Percentiles rank a stretch among this genome's conserved stretches.
Evolutionary conservation across 805 yeast genomes (phyloP).

Genomic region (Candida insectorum): DNA sequence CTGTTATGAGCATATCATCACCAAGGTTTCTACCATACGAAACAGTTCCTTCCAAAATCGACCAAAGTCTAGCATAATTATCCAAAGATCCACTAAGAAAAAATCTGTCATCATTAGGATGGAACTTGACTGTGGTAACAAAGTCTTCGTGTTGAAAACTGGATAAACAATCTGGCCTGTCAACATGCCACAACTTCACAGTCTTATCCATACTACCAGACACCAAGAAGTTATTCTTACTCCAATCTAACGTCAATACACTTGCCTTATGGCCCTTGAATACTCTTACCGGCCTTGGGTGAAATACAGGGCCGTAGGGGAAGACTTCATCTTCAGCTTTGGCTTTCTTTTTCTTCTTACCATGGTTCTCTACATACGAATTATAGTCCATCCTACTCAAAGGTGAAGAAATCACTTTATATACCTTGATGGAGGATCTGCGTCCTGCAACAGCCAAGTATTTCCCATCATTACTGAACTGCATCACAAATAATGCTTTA

Average conservation of each 20-base stretch:
- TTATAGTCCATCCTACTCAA: conserved; percentile 55
- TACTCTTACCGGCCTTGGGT: conserved; percentile 55
- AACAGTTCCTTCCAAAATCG: conserved; percentile 69
- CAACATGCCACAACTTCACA: conserved; percentile 81
- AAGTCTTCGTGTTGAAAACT: conserved; percentile 74
- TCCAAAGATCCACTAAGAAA: conserved; percentile 81
- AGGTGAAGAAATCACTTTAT: conserved; percentile 78
- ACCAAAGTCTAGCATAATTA: conserved; percentile 75
- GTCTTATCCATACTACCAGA: conserved; percentile 85
- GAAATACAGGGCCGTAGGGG: conserved; percentile 74
- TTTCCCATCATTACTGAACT: conserved; percentile 77
- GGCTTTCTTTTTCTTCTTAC: conserved; percentile 9
- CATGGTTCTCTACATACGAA: conserved; percentile 15
- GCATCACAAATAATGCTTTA: conserved; percentile 67
- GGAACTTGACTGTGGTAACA: conserved; percentile 77
- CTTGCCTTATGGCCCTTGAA: conserved; percentile 69
- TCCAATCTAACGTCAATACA: conserved; percentile 80
- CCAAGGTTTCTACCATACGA: conserved; percentile 50
- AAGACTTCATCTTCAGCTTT: conserved; percentile 16
- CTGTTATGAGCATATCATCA: conserved; percentile 67
- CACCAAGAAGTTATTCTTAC: conserved; percentile 75
- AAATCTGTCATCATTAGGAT: conserved; percentile 83
- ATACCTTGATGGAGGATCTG: conserved; percentile 62
- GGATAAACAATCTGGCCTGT: conserved; percentile 57
- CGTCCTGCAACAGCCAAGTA: conserved; percentile 83